These are phyloP conservation scores for Crassisporium funariophilum DNA, from an alignment of 768 basidiomycete genomes.

Conservation along the genomic window DNA sequence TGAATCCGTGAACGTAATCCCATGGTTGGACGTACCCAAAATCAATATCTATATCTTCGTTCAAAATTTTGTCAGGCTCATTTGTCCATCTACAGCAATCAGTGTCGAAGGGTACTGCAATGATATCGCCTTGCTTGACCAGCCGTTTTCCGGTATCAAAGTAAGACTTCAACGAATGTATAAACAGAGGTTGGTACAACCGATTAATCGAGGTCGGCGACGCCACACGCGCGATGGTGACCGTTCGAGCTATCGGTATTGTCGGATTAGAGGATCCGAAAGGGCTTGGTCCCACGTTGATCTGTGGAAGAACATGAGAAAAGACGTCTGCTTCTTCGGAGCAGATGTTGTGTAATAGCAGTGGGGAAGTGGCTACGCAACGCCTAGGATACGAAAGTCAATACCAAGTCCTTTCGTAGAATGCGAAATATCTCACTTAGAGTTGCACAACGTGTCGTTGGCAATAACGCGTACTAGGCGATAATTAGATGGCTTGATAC, in stretches of 20 bases:
- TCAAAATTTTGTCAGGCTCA: no score
- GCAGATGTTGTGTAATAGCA: constrained; percentile 56
- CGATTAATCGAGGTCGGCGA: constrained; percentile 71
- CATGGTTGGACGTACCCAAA: constrained; percentile 1
- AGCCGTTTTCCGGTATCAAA: constrained; percentile 58
- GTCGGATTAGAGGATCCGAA: constrained; percentile 60
- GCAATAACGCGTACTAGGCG: constrained; percentile 63
- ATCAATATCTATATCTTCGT: no score
- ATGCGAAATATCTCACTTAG: constrained; percentile 31
- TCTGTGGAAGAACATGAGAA: constrained; percentile 16
- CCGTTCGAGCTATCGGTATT: constrained; percentile 65
- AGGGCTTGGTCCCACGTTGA: constrained; percentile 54
- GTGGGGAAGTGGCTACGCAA: constrained; percentile 44
- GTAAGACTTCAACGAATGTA: constrained; percentile 62
- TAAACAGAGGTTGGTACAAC: constrained; percentile 60
- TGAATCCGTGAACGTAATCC: neutral
- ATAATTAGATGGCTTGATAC: constrained; percentile 33
- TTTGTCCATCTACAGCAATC: constrained; percentile 36
- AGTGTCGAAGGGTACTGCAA: constrained; percentile 65
- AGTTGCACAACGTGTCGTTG: constrained; percentile 43
- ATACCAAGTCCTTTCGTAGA: constrained; percentile 1
- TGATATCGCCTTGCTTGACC: constrained; percentile 73
- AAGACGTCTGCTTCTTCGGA: constrained; percentile 25
- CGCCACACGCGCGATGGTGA: constrained; percentile 81
- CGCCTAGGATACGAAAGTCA: constrained; percentile 33